Conservation (phyloP, 192 early-diverging fungal species). For the Funneliformis geosporum region DNA sequence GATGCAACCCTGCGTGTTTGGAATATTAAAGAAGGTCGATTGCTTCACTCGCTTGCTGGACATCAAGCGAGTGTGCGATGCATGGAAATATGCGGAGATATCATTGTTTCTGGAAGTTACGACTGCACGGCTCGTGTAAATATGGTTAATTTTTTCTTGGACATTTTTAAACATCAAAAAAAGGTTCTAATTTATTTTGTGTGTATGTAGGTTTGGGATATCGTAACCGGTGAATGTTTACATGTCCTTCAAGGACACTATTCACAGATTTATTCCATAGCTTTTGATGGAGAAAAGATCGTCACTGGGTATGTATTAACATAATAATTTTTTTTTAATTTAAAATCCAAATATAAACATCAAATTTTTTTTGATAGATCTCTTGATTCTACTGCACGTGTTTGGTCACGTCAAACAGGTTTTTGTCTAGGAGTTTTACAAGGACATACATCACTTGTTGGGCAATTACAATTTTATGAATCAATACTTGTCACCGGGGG, state of each 20-base stretch:
- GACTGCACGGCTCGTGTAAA: slow-evolving; percentile 79
- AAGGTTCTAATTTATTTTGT: background rate
- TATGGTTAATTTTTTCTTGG: slow-evolving; percentile 1
- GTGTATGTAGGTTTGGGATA: slow-evolving; percentile 73
- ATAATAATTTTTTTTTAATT: background rate
- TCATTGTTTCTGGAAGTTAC: slow-evolving; percentile 91
- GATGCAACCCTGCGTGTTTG: slow-evolving; percentile 94
- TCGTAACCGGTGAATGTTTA: slow-evolving; percentile 67
- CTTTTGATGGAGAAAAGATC: slow-evolving; percentile 79
- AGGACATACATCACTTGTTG: slow-evolving; percentile 93
- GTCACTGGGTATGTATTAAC: slow-evolving; percentile 59
- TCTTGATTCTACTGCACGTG: slow-evolving; percentile 87
- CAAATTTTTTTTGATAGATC: slow-evolving; percentile 49
- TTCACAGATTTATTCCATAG: slow-evolving; percentile 95
- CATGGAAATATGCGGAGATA: slow-evolving; percentile 80
- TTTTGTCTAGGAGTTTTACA: slow-evolving; percentile 75
- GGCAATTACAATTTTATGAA: slow-evolving; percentile 82
- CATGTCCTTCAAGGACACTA: slow-evolving; percentile 83
- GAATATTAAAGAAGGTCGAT: slow-evolving; percentile 69
- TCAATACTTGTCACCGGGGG: slow-evolving; percentile 87
- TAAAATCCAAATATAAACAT: background rate
- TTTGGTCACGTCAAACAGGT: slow-evolving; percentile 89
- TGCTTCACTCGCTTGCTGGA: slow-evolving; percentile 76
- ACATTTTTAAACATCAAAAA: no score
- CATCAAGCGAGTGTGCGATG: slow-evolving; percentile 91